Evolutionary conservation across 1,284 basidiomycete species (phyloP).

Genomic region (Rhodotorula sp.): DNA sequence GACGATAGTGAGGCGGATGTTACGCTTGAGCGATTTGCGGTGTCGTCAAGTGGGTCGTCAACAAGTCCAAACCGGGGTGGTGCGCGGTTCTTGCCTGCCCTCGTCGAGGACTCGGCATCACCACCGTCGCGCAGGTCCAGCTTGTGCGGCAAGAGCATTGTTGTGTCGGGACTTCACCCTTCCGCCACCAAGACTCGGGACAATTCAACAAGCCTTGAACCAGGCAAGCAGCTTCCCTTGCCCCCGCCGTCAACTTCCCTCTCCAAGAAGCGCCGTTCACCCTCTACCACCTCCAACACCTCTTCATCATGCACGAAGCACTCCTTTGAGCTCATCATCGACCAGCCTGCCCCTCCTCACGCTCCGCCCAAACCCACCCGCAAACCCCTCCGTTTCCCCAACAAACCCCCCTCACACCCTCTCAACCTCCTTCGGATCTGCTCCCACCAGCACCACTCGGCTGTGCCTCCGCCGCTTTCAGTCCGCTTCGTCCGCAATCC

Average conservation of each 20-base stretch:
- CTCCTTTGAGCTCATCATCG: too few species aligned
- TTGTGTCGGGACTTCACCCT: too few species aligned
- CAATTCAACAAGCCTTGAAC: not conserved
- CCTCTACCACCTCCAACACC: too few species aligned
- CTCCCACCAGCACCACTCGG: not conserved
- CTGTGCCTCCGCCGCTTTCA: too few species aligned
- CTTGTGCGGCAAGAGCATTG: not conserved
- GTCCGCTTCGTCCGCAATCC: not conserved
- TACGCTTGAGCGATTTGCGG: not conserved
- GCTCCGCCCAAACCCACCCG: too few species aligned
- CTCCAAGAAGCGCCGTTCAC: too few species aligned
- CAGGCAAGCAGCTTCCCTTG: not conserved
- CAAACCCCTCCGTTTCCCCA: too few species aligned
- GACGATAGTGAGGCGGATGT: not conserved
- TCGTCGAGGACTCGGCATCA: not conserved
- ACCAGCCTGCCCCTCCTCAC: too few species aligned
- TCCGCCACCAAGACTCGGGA: not conserved
- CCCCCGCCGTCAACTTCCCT: not conserved
- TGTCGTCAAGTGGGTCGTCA: not conserved
- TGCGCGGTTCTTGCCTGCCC: not conserved
- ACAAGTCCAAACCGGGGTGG: not conserved
- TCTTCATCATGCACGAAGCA: too few species aligned
- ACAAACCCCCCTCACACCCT: not conserved
- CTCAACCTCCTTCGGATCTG: not conserved
- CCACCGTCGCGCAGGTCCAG: not conserved